Evolutionary conservation across 192 early-diverging fungal species (phyloP).

Genomic region (Gamsiella multidivaricata): DNA sequence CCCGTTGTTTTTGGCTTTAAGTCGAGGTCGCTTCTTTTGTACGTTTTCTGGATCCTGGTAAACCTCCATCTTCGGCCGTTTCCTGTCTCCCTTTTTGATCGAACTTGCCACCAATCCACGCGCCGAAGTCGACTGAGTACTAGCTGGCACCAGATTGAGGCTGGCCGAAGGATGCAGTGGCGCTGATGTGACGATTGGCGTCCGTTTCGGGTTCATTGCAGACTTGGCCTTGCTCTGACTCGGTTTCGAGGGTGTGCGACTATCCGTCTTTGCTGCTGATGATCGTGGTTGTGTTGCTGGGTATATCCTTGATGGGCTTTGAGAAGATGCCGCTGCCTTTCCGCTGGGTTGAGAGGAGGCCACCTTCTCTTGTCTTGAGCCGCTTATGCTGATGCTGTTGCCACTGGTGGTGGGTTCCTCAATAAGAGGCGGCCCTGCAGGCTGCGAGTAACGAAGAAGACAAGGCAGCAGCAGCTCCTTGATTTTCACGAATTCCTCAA

Average conservation of each 20-base stretch:
- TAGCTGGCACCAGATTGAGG: not conserved
- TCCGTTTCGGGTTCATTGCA: not conserved
- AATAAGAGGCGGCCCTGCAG: not conserved
- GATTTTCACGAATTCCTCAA: constrained; percentile 30
- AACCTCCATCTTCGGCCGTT: constrained; percentile 14
- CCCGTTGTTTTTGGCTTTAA: not conserved
- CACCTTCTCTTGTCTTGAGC: not conserved
- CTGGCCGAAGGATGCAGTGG: not conserved
- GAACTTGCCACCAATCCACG: not conserved
- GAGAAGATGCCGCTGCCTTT: not conserved
- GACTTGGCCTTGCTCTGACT: not conserved
- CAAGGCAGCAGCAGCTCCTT: constrained; percentile 17
- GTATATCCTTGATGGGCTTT: not conserved
- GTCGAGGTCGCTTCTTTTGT: constrained; percentile 5
- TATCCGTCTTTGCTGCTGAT: not conserved
- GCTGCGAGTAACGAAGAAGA: constrained; percentile 25
- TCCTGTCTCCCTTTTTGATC: constrained; percentile 3
- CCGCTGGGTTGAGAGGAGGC: not conserved
- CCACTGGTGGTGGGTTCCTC: not conserved
- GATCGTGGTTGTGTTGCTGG: not conserved
- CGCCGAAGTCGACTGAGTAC: not conserved
- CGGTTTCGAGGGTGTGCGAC: not conserved
- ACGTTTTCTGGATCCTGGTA: constrained; percentile 25
- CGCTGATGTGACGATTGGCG: not conserved
- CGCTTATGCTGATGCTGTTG: not conserved